phyloP scores from a whole-genome alignment of 192 early-diverging fungal species.

The Backusella australiensis region DNA sequence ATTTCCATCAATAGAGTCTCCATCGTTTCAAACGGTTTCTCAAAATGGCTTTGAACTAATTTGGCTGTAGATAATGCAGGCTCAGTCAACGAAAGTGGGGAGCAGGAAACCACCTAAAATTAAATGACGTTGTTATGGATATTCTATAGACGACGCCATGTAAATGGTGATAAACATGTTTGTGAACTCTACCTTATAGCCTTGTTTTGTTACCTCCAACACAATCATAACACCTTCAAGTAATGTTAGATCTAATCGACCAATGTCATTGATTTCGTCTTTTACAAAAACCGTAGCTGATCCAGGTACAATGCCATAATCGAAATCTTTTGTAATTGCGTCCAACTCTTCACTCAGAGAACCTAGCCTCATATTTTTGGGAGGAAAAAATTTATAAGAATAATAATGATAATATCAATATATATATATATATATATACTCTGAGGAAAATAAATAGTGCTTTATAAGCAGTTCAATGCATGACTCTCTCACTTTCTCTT shows the following conservation, averaged over 20 bases:
- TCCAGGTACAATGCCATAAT: conserved; percentile 29
- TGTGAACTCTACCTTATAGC: conserved; percentile 22
- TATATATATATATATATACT: not conserved
- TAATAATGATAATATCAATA: too few relatives aligned
- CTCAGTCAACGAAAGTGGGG: not conserved
- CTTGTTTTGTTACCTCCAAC: conserved; percentile 16
- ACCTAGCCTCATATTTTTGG: not conserved
- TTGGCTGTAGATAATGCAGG: not conserved
- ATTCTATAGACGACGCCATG: not conserved
- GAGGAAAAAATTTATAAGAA: not conserved
- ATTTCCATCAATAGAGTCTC: conserved; percentile 30
- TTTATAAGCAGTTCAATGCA: too few relatives aligned
- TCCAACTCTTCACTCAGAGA: conserved; percentile 16
- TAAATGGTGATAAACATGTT: not conserved
- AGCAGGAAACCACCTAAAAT: not conserved
- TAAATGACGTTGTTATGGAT: not conserved
- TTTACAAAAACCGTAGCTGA: conserved; percentile 26
- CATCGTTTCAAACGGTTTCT: conserved; percentile 37
- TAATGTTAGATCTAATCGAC: conserved; percentile 22
- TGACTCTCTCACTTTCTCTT: too few relatives aligned
- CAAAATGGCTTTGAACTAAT: not conserved
- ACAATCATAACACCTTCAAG: conserved; percentile 26
- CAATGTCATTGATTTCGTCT: conserved; percentile 16
- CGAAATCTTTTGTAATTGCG: conserved; percentile 23
- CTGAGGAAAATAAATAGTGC: not conserved